Evolutionary conservation across 192 early-diverging fungal species (phyloP), one percentile per base, ranked within the genome.

Genomic region (Gorgonomyces haynaldii): DNA sequence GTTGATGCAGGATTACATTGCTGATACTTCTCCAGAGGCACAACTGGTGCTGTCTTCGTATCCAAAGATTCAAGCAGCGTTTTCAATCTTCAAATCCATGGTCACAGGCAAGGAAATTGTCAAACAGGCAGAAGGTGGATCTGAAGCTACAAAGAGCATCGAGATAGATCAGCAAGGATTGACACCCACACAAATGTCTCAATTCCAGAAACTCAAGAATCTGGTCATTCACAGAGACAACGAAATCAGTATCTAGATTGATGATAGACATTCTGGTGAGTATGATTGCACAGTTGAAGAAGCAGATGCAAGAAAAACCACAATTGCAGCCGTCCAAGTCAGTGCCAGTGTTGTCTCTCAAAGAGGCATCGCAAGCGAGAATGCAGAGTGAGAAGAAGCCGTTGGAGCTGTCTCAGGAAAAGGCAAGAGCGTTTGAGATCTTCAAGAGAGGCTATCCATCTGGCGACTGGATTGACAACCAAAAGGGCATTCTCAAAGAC

Each of bases 361-460:
- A 23, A 6, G 24, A 10, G 6, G 29, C 15, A 28, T n/a, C 15
- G 29, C 19, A 25, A 43, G 23, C 8, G 47, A 49, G 17, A 12
- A 35, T 16, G n/a, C 6, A 10, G 47, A 57, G 12, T 36, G 41
- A 7, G 45, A 37, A 12, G 45, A 38, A 17, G 42, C 50, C 30
- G 45, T 64, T 5, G 65, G 54, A 51, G 21, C 49, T 72, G 1
- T 61, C 69, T 12, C 41, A 54, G 13, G 78, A 80, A 52, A 79
- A 76, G 28, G 70, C 72, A 5, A 66, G 66, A 45, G 67, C 74
- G 19, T 76, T 78, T 51, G 72, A 80, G 45, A 57, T 61, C 12
- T 79, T 79, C 51, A 67, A 66, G 25, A 16, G 37, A 20, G 60
- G 57, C 1, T 79, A 80, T 52, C 69, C 69, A 29, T 58, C 66